These are phyloP conservation scores for Phaeodactylum tricornutum DNA, from an alignment of 108 stramenopile genomes.

Conservation along the genomic window DNA sequence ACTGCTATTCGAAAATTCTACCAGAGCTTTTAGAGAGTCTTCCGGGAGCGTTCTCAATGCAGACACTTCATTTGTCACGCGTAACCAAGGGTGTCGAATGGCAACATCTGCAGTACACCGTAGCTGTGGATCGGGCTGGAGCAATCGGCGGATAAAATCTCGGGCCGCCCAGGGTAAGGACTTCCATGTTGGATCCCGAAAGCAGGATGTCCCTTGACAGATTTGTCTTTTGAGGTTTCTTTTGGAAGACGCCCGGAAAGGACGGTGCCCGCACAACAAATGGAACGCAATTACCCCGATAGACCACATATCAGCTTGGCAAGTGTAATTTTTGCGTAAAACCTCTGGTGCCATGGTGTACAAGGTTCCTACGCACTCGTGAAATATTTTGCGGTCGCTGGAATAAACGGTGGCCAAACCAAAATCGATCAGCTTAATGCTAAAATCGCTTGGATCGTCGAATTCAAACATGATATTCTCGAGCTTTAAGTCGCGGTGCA, in stretches of 20 bases:
- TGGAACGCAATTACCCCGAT: conserved; percentile 62
- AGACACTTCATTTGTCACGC: background rate
- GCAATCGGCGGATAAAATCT: conserved; percentile 31
- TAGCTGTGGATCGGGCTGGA: conserved; percentile 15
- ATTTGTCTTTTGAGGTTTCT: conserved; percentile 23
- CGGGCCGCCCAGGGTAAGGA: conserved; percentile 21
- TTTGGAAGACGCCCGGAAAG: conserved; percentile 46
- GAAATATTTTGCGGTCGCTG: background rate
- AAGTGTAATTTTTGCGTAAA: conserved; percentile 50
- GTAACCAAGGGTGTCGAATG: conserved; percentile 26
- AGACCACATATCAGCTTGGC: conserved; percentile 72
- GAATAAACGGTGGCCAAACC: conserved; percentile 19
- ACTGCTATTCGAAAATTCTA: conserved; percentile 26
- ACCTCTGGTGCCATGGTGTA: conserved; percentile 81
- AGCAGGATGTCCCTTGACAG: conserved; percentile 25
- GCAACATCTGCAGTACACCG: conserved; percentile 37
- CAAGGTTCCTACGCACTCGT: conserved; percentile 51
- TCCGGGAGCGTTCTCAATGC: background rate
- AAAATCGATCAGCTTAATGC: conserved; percentile 87
- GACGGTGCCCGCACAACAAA: conserved; percentile 49
- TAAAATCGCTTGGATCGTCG: conserved; percentile 3
- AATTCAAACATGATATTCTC: conserved; percentile 85
- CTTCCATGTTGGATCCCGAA: conserved; percentile 40
- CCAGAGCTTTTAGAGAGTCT: conserved; percentile 40
- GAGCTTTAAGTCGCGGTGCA: conserved; percentile 76